Percentiles rank a stretch among this genome's conserved stretches.
Evolutionary conservation across 1,139 yeast genomes (phyloP).

Genomic region (Pneumocystis sp.): DNA sequence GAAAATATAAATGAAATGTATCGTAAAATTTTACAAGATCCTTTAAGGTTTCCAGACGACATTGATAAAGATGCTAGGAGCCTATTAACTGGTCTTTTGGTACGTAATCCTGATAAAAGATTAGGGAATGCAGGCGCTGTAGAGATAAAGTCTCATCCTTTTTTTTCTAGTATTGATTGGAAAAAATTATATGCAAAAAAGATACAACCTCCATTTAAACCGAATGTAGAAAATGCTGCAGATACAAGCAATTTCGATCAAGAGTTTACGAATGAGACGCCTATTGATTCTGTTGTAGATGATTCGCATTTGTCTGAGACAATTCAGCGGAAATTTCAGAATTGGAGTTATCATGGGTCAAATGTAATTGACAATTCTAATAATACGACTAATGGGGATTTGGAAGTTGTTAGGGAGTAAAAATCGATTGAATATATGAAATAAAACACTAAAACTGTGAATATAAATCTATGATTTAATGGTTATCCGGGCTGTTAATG

Average conservation of each 20-base stretch:
- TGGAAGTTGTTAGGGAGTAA: constrained; percentile 10
- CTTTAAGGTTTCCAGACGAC: constrained; percentile 73
- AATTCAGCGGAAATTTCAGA: constrained; percentile 93
- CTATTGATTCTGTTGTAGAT: constrained; percentile 90
- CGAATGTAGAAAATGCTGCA: constrained; percentile 69
- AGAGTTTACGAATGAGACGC: constrained; percentile 84
- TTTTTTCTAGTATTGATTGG: constrained; percentile 90
- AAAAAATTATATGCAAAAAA: constrained; percentile 65
- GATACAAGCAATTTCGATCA: constrained; percentile 89
- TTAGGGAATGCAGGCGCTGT: constrained; percentile 68
- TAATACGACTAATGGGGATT: constrained; percentile 6
- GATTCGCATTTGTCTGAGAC: constrained; percentile 63
- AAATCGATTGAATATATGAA: neutral
- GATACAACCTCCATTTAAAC: constrained; percentile 91
- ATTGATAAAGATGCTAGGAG: constrained; percentile 84
- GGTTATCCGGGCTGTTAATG: constrained; percentile 2
- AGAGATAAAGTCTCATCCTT: constrained; percentile 71
- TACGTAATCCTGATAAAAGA: constrained; percentile 73
- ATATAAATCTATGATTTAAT: constrained; percentile 3
- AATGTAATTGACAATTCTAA: constrained; percentile 1
- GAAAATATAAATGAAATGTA: constrained; percentile 92
- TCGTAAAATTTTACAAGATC: constrained; percentile 77
- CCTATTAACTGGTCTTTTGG: constrained; percentile 55
- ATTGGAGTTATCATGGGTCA: constrained; percentile 80
- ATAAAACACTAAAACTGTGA: constrained; percentile 2